Evolutionary conservation across 306 rosid genomes (phyloP), one percentile per base, ranked within the genome.

Genomic region (Senna siamea): DNA sequence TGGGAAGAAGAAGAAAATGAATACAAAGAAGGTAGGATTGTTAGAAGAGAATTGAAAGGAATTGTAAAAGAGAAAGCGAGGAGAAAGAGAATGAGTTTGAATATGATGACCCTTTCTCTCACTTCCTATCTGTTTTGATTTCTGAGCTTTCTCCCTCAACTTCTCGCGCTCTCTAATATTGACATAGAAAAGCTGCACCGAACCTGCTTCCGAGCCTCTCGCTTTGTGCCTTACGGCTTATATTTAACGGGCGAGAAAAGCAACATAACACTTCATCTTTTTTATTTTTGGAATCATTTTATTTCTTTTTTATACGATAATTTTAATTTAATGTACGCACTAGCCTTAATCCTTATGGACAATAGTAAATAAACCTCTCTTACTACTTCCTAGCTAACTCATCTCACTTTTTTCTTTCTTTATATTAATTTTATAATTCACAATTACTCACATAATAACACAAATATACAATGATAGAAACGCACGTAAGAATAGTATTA

Each of bases 201-300:
- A 87, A 88, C 73, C 90, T 84, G 73, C 60, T 81, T 85, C 99
- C 99, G 97, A 88, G 60, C 86, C 96, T 89, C 89, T 68, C 97
- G 96, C 79, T 28, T 37, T 69, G 73, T 69, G 75, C 47, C 87
- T 48, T 53, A 72, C 81, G 88, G 90, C 85, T 87, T 84, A 38
- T 69, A 69, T 89, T 83, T 69, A 53, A 82, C 84, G 60, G 71
- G n/a, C 35, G 53, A 44, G 7, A 76, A 80, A 64, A 32, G 7
- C 19, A 76, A 47, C n/a, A n/a, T n/a, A n/a, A n/a, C 46, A 26
- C 10, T 66, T 10, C 59, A 0, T n/a, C 75, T 28, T 30, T 20
- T 71, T 54, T 54, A n/a, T 72, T 32, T 60, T 34, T 18, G 50
- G 30, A 18, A 62, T 5, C 5, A 2, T 5, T 2, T 2, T 32